Percentiles rank a stretch among this genome's conserved stretches.
Evolutionary conservation across 1,284 basidiomycete genomes (phyloP).

Genomic region (Bondarzewia mesenterica): DNA sequence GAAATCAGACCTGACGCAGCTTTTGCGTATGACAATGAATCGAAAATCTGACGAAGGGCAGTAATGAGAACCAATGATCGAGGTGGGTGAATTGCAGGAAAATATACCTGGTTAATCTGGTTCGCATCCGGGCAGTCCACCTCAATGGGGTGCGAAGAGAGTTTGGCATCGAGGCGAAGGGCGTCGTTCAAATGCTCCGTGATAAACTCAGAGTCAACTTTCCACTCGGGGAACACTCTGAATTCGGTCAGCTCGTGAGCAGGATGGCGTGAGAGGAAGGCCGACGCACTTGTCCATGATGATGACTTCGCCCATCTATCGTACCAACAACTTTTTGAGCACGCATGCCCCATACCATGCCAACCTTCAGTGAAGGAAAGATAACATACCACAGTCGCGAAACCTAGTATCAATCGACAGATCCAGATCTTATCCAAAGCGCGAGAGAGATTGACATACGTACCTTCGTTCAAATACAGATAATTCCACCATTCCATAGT

Average conservation of each 20-base stretch:
- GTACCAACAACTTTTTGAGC: too few relatives aligned
- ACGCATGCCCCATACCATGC: too few relatives aligned
- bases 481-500: constrained; percentile 96
- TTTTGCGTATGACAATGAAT: constrained; percentile 81
- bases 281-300: constrained; percentile 58
- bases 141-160: constrained; percentile 94
- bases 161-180: constrained; percentile 78
- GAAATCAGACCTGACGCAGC: constrained; percentile 70
- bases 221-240: constrained; percentile 76
- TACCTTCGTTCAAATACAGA: constrained; percentile 80
- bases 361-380: too few relatives aligned
- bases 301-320: constrained; percentile 90
- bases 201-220: constrained; percentile 64
- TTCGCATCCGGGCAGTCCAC: constrained; percentile 86
- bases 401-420: too few relatives aligned
- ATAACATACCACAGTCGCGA: constrained; percentile 73
- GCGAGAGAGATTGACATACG: too few relatives aligned
- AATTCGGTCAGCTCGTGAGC: too few relatives aligned
- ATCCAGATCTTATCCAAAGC: too few relatives aligned
- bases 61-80: too few relatives aligned
- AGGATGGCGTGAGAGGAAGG: too few relatives aligned
- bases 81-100: background rate
- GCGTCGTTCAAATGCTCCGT: constrained; percentile 54
- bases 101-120: constrained; percentile 68
- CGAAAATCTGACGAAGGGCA: constrained; percentile 58